Evolutionary conservation across 2,329 filamentous ascomycete genomes (phyloP), one percentile per base, ranked within the genome.

Genomic region (Bipolaris zeicola): DNA sequence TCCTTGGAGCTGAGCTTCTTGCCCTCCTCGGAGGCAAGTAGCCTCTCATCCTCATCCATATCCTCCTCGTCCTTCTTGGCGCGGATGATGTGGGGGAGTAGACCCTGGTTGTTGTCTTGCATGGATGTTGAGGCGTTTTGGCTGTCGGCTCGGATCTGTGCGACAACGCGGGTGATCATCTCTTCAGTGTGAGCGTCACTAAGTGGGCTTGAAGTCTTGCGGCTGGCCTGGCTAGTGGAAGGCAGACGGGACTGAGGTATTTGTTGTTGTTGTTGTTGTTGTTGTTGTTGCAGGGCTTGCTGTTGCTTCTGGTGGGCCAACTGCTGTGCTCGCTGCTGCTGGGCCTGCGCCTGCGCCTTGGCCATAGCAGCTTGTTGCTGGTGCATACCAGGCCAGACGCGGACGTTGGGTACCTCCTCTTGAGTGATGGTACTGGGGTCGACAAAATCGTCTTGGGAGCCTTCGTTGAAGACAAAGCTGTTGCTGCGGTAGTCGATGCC

Each of bases 1-100:
- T 98, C 93, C 81, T 98, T 98, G 82, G 92, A 96, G 78, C 89
- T 95, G n/a, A 99, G 85, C 82, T 97, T 97, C 88, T 99, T 99
- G 70, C 94, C 95, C 79, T 97, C 94, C 71, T 99, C 95, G 59
- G 92, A 97, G n/a, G 92, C 92, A 45, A 97, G 83, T 8, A 97
- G 83, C 65, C 91, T 86, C 82, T 98, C 95, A 69, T 98, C 95
- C 76, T 97, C 94, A 68, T 99, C 95, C 94, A 99, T 98, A 50
- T 98, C 94, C 60, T 97, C 93, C 70, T 98, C 93, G 42, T 97
- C 92, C 83, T 98, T 98, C 83, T 89, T 93, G 61, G 85, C 79
- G 62, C 88, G 89, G 47, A 89, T 82, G 66, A 92, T 85, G 73
- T 91, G 89, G 53, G 87, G 82, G n/a, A 88, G 76, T 11, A 83